Evolutionary conservation across 1,284 basidiomycete species (phyloP), one percentile per base, ranked within the genome.

Genomic region (Sutorius eximius): DNA sequence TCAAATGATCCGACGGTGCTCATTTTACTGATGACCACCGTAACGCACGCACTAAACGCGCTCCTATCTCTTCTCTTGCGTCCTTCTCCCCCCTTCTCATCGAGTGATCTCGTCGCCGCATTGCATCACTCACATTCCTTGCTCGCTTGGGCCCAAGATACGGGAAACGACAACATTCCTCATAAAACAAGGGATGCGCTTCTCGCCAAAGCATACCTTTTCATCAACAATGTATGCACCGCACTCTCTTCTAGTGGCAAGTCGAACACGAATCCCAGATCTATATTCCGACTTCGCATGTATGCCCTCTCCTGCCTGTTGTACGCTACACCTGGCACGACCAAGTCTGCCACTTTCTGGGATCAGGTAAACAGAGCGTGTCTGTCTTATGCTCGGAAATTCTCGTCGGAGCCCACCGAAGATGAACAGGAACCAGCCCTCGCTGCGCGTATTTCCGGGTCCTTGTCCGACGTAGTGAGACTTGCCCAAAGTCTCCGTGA

Each of bases 361-460:
- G 80, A 83, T 41, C 87, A 89, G 62, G 75, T 76, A 0, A 71
- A 77, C n/a, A 82, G 80, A 58, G 78, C 82, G 51, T 74, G 74
- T n/a, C 69, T 69, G 7, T 65, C 74, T 13, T 80, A 77, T 51
- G 73, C 80, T 45, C 59, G 64, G 10, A 57, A 57, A 11, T 56
- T 63, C n/a, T 58, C 58, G 29, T 53, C 48, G 0, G 44, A 55
- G 8, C 58, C 56, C 5, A 58, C 68, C 0, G 74, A 74, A 47
- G 71, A 74, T 27, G 68, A 73, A 16, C 40, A 29, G 16, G 58
- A 66, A 47, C 38, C 22, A 4, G 42, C 24, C n/a, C 63, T 71
- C 2, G 73, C 75, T 1, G 61, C 60, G 15, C 56, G 67, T 2
- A 70, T 86, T 3, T 73, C 82, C 24, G 58, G 68, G 2, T 65